Evolutionary conservation across 2,329 filamentous ascomycete genomes (phyloP).

Genomic region (Mariannaea sp.): DNA sequence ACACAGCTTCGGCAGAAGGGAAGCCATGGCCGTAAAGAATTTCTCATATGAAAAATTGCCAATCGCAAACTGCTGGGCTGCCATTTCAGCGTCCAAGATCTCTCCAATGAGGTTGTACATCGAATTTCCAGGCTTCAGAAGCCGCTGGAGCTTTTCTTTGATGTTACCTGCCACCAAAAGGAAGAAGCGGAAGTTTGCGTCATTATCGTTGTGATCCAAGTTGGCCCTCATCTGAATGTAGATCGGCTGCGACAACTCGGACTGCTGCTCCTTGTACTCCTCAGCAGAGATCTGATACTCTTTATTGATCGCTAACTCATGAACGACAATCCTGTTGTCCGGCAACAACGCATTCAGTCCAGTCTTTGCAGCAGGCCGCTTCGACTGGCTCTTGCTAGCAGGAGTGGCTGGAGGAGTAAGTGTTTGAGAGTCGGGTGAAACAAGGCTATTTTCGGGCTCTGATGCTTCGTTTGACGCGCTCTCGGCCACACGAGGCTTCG

Average conservation of each 20-base stretch:
- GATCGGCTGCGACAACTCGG: slow-evolving; percentile 53
- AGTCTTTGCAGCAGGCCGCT: slow-evolving; percentile 43
- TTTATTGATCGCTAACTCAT: slow-evolving; percentile 79
- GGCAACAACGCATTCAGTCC: slow-evolving; percentile 64
- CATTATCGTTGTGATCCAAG: slow-evolving; percentile 68
- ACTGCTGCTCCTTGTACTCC: slow-evolving; percentile 62
- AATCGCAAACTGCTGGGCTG: slow-evolving; percentile 69
- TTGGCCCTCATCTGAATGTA: slow-evolving; percentile 64
- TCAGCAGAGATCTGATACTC: slow-evolving; percentile 73
- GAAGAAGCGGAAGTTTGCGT: slow-evolving; percentile 70
- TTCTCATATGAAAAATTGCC: slow-evolving; percentile 81
- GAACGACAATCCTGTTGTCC: slow-evolving; percentile 74
- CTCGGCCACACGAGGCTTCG: slow-evolving; percentile 69
- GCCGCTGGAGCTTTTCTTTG: slow-evolving; percentile 71
- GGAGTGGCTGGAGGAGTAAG: slow-evolving; percentile 60
- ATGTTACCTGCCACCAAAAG: slow-evolving; percentile 73
- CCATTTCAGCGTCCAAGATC: slow-evolving; percentile 73
- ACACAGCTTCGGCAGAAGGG: slow-evolving; percentile 77
- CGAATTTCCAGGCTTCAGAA: slow-evolving; percentile 71
- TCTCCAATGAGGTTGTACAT: slow-evolving; percentile 78
- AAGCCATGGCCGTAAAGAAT: slow-evolving; percentile 78
- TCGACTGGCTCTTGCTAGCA: slow-evolving; percentile 46
- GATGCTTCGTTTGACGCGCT: slow-evolving; percentile 46
- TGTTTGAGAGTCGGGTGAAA: slow-evolving; percentile 52
- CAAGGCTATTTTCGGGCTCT: slow-evolving; percentile 44